These are phyloP conservation scores for Astragalus glycyphyllos DNA, from an alignment of 306 rosid genomes.

Conservation along the genomic window DNA sequence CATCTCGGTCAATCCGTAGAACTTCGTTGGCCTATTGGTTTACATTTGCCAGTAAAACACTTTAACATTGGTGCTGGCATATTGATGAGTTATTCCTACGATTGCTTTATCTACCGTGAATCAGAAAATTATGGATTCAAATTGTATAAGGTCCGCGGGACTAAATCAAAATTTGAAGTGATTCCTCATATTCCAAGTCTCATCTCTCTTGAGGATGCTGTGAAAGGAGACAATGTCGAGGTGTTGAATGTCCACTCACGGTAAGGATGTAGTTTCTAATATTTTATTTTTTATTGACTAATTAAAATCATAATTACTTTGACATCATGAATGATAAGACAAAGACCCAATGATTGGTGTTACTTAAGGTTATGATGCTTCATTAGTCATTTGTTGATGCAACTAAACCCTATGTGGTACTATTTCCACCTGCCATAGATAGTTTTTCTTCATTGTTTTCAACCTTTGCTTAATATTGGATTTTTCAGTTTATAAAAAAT, in stretches of 20 bases:
- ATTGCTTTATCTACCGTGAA: background rate
- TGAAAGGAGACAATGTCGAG: background rate
- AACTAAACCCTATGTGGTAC: background rate
- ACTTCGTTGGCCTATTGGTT: background rate
- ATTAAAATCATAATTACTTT: background rate
- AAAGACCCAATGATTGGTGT: too few relatives aligned
- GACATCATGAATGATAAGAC: background rate
- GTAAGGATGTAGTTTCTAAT: background rate
- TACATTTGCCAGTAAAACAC: background rate
- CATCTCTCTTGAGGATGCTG: background rate
- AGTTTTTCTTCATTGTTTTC: background rate
- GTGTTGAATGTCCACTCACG: background rate
- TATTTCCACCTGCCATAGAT: background rate
- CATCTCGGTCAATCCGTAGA: accelerated
- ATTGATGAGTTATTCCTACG: background rate
- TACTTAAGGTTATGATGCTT: background rate
- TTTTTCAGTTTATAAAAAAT: too few relatives aligned
- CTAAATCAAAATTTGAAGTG: background rate
- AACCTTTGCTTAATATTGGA: too few relatives aligned
- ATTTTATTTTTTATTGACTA: too few relatives aligned
- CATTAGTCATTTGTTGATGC: background rate
- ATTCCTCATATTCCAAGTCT: background rate
- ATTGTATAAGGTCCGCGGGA: background rate
- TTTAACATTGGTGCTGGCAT: background rate
- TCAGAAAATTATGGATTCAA: background rate